phyloP scores from a whole-genome alignment of 495 filamentous ascomycete species.

The Evansstolkia leycettana region DNA sequence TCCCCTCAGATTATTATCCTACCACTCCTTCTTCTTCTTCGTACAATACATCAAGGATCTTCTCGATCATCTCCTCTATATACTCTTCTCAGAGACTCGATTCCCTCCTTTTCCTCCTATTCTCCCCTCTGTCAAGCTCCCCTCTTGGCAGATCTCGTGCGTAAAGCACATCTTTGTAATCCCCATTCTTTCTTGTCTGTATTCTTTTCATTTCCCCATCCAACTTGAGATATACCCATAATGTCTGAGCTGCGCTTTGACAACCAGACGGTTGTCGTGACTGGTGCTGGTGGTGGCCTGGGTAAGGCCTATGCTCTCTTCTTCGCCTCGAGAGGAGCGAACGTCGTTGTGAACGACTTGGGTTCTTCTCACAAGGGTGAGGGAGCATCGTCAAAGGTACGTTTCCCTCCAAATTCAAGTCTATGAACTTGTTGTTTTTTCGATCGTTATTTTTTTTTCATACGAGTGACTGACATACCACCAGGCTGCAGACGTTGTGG shows the following conservation, averaged over 20 bases:
- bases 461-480: constrained; percentile 10
- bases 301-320: constrained; percentile 88
- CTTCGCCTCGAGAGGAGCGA: constrained; percentile 85
- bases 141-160: background rate
- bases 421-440: background rate
- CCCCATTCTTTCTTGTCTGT: constrained; percentile 9
- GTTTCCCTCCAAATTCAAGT: constrained; percentile 2
- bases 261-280: constrained; percentile 93
- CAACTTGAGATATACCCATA: constrained; percentile 10
- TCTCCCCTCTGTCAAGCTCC: background rate
- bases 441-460: too few relatives aligned
- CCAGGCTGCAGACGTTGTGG: constrained; percentile 88
- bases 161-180: constrained; percentile 1
- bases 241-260: constrained; percentile 87
- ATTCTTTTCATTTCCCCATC: constrained; percentile 4
- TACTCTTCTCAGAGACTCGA: background rate
- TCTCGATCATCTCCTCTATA: background rate
- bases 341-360: constrained; percentile 94
- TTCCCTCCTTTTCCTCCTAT: background rate
- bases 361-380: constrained; percentile 92
- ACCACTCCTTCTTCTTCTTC: constrained; percentile 10
- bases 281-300: constrained; percentile 88
- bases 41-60: constrained; percentile 1
- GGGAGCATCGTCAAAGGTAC: constrained; percentile 75
- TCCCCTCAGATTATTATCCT: constrained; percentile 6